phyloP scores from a whole-genome alignment of 2,329 filamentous ascomycete species.

The Gnomoniopsis smithogilvyi region DNA sequence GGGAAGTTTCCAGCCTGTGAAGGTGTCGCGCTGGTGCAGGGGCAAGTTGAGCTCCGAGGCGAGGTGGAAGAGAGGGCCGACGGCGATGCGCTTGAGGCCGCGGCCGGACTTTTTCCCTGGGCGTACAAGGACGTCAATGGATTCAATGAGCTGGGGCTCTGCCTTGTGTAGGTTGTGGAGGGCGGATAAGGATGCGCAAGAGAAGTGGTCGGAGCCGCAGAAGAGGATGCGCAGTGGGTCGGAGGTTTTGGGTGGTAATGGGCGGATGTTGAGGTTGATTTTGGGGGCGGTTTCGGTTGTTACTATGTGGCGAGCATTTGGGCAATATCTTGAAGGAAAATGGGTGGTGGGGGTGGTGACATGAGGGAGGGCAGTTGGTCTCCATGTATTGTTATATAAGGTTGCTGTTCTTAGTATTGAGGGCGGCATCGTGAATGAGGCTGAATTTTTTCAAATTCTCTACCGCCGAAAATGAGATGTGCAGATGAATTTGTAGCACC shows the following conservation, averaged over 20 bases:
- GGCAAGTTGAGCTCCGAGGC: constrained; percentile 62
- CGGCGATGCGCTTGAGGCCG: constrained; percentile 62
- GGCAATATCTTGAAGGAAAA: background rate
- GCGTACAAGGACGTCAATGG: constrained; percentile 82
- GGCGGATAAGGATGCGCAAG: constrained; percentile 70
- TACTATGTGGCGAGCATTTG: background rate
- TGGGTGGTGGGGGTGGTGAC: too few relatives aligned
- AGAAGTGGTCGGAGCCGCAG: constrained; percentile 91
- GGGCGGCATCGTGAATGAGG: constrained; percentile 1
- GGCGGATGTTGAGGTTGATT: background rate
- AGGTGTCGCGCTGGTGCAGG: constrained; percentile 76
- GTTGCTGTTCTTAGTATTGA: background rate
- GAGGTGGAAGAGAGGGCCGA: constrained; percentile 70
- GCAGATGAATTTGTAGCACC: background rate
- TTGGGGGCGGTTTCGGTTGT: background rate
- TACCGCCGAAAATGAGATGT: background rate
- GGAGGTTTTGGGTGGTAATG: constrained; percentile 23
- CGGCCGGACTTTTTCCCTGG: constrained; percentile 76
- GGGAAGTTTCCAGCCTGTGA: constrained; percentile 66
- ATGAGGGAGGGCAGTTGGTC: too few relatives aligned
- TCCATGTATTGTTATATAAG: background rate
- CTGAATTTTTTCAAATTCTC: background rate
- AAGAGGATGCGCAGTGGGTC: constrained; percentile 81
- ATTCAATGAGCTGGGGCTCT: constrained; percentile 58
- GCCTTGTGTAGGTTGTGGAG: constrained; percentile 58